Evolutionary conservation across 2,329 filamentous ascomycete species (phyloP).

Genomic region (Cercospora berteroae): DNA sequence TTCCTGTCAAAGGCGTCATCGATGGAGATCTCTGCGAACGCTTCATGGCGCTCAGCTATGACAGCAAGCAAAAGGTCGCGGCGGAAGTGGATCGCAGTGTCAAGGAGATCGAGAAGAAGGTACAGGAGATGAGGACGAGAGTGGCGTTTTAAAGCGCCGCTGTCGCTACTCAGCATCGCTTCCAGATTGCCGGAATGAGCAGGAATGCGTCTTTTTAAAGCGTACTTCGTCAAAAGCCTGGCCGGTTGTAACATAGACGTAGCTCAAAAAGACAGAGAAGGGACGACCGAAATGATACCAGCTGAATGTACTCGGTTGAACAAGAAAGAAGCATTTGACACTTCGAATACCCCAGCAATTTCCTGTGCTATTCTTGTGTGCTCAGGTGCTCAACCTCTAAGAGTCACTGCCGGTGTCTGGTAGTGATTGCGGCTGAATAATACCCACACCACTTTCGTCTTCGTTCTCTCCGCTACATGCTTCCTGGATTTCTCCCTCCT

Average conservation of each 20-base stretch:
- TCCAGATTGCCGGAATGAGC: neutral
- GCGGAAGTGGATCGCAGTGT: constrained; percentile 88
- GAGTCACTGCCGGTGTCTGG: neutral
- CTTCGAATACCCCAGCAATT: neutral
- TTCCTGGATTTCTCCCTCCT: neutral
- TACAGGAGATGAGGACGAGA: constrained; percentile 49
- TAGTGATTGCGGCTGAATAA: neutral
- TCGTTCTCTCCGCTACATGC: neutral
- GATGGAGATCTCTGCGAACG: constrained; percentile 96
- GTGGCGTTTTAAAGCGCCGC: constrained; percentile 36
- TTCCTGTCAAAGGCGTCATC: constrained; percentile 92
- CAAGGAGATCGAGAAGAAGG: constrained; percentile 92
- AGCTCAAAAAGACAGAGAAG: neutral
- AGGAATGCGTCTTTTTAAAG: neutral
- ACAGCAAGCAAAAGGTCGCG: constrained; percentile 94
- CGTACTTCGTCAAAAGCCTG: neutral
- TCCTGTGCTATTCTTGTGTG: neutral
- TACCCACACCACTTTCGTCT: neutral
- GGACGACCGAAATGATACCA: neutral
- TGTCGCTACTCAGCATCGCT: neutral
- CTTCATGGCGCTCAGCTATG: constrained; percentile 76
- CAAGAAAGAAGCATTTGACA: neutral
- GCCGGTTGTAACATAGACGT: neutral
- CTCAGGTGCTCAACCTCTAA: neutral
- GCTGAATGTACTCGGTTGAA: neutral